Evolutionary conservation across 257 asterid genomes (phyloP), one percentile per base, ranked within the genome.

Genomic region (Anisodus acutangulus): DNA sequence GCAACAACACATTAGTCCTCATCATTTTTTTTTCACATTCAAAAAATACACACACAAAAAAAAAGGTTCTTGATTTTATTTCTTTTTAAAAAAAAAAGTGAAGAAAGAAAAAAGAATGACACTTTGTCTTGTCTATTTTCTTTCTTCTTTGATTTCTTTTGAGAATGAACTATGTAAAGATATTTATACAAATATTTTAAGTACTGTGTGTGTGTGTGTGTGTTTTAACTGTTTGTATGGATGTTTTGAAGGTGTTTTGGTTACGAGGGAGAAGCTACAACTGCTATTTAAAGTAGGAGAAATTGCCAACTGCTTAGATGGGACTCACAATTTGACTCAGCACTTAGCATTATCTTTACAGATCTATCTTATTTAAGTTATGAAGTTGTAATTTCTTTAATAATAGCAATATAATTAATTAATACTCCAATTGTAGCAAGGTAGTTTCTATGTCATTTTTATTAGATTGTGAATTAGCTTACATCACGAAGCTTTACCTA

Each of bases 11-110:
- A 67, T 87, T 85, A 49, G 16, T 84, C 59, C 83, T 85, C 37
- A 54, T 37, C 90, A 89, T 87, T 64, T 85, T 88, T 72, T 76
- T 19, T 86, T 49, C 51, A 76, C 80, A 88, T 74, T 84, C 86
- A 86, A 79, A 78, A 39, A 51, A 39, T 22, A 22, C 26, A 22
- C 26, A 68, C 43, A 37, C 62, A 43, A 64, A 39, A 39, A 39
- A 74, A 84, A 79, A 4, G 6, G 66, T 59, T 59, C 9, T 66
- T 15, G 49, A 68, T 6, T 13, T 37, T 68, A 6, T 37, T 6
- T 68, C 5, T 67, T 67, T 13, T 6, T 22, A 47, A 31, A 31
- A n/a, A 31, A n/a, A 45, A 8, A 51, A 3, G 37, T 41, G 11
- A 0, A 11, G 9, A 82, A 49, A 66, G 74, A 10, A 19, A 49